phyloP scores from a whole-genome alignment of 768 basidiomycete genomes.

The Scleroderma citrinum region DNA sequence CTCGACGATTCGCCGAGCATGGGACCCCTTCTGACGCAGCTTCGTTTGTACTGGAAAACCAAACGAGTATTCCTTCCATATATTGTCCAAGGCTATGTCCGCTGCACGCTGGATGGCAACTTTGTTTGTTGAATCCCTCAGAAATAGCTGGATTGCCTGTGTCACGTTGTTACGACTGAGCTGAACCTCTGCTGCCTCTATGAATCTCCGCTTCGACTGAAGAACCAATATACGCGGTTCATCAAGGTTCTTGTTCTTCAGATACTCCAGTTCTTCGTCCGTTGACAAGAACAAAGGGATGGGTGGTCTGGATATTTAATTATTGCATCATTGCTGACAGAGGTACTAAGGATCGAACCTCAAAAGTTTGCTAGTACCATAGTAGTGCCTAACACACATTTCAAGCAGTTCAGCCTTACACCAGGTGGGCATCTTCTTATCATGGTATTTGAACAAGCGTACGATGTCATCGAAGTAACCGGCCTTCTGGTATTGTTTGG shows the following conservation, averaged over 20 bases:
- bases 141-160: slow-evolving; percentile 43
- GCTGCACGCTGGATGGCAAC: slow-evolving; percentile 31
- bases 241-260: slow-evolving; percentile 50
- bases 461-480: slow-evolving; percentile 51
- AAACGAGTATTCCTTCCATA: slow-evolving; percentile 45
- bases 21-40: slow-evolving; percentile 8
- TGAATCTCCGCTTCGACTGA: slow-evolving; percentile 33
- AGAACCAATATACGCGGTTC: slow-evolving; percentile 42
- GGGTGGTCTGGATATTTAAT: slow-evolving; percentile 35
- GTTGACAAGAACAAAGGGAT: slow-evolving; percentile 42
- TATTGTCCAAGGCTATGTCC: slow-evolving; percentile 34
- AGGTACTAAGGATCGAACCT: too few species aligned
- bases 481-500: slow-evolving; percentile 40
- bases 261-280: slow-evolving; percentile 52
- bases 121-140: slow-evolving; percentile 27
- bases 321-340: background rate
- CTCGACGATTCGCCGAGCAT: slow-evolving; percentile 13
- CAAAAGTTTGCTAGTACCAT: slow-evolving; percentile 19
- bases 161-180: slow-evolving; percentile 39
- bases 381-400: slow-evolving; percentile 42
- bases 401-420: slow-evolving; percentile 33
- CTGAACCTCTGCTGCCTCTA: slow-evolving; percentile 50
- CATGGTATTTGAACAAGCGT: slow-evolving; percentile 34
- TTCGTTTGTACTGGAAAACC: slow-evolving; percentile 13
- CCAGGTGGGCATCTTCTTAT: slow-evolving; percentile 22